These are phyloP conservation scores for Pachyrhizus erosus DNA, from an alignment of 306 rosid species.

Conservation along the genomic window DNA sequence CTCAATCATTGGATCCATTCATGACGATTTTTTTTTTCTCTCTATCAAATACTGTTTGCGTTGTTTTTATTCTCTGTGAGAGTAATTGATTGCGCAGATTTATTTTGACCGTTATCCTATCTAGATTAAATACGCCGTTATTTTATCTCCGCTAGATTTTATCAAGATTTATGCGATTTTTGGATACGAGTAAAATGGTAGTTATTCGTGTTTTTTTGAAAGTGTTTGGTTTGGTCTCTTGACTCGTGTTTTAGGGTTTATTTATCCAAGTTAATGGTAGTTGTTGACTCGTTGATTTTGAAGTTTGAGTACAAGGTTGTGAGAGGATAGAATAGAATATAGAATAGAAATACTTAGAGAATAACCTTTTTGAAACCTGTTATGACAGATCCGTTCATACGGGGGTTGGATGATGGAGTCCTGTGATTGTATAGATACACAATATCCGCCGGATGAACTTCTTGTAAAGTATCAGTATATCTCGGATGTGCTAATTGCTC, in stretches of 20 bases:
- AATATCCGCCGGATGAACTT: slow-evolving; percentile 87
- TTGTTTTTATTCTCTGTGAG: background rate
- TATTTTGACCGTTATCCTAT: slow-evolving; percentile 5
- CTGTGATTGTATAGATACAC: slow-evolving; percentile 86
- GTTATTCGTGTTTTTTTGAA: background rate
- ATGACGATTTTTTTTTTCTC: background rate
- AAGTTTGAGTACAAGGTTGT: background rate
- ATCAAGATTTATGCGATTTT: background rate
- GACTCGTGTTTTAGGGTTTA: background rate
- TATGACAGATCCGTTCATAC: slow-evolving; percentile 53
- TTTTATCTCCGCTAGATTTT: background rate
- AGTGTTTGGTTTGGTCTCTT: background rate
- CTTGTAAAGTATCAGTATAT: slow-evolving; percentile 93
- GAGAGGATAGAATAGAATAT: background rate
- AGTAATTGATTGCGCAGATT: slow-evolving; percentile 5
- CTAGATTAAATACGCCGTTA: background rate
- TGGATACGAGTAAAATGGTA: background rate
- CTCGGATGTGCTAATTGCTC: slow-evolving; percentile 80
- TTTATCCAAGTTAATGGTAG: slow-evolving; percentile 19
- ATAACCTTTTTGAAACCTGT: background rate
- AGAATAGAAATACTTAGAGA: background rate
- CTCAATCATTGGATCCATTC: slow-evolving; percentile 27
- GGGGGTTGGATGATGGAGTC: slow-evolving; percentile 64
- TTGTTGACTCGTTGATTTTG: slow-evolving; percentile 7
- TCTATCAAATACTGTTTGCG: background rate